Evolutionary conservation across 371 early-diverging fungal genomes (phyloP), one percentile per base, ranked within the genome.

Genomic region (Cokeromyces recurvatus): DNA sequence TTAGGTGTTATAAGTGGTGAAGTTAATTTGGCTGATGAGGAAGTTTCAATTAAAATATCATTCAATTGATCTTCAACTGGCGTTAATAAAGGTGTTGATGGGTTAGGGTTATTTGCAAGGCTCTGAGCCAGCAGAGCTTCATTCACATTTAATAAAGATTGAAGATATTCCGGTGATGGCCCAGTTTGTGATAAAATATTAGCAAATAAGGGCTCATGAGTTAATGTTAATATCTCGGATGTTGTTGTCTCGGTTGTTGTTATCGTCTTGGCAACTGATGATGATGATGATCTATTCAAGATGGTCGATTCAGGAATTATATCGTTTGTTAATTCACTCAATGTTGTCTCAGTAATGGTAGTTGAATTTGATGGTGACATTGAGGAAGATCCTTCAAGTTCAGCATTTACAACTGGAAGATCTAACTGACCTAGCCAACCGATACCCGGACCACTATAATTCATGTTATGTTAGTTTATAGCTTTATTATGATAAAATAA

Each of bases 381-480:
- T n/a, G n/a, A n/a, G n/a, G n/a, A n/a, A n/a, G n/a, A n/a, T n/a
- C n/a, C n/a, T n/a, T n/a, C n/a, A n/a, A 27, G 5, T 27, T 27
- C 29, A 15, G 11, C 25, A 31, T 41, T 43, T 43, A 19, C 43
- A 40, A 39, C 20, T 20, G 51, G 52, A 23, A 45, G 59, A 57
- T 52, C 59, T n/a, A 67, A 38, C 11, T 65, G 57, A 11, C 64
- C 66, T 29, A 74, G 40, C 74, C 74, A 74, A 20, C 68, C 71
- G 36, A 74, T 70, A 10, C 74, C 74, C 16, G 74, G 62, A 19
- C 74, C 74, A 63, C 74, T 74, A 44, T 44, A 32, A n/a, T 10
- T n/a, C n/a, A n/a, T n/a, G n/a, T n/a, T n/a, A n/a, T n/a, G n/a
- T n/a, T n/a, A n/a, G n/a, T n/a, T n/a, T 37, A 7, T 37, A 5